Evolutionary conservation across 1,284 basidiomycete genomes (phyloP).

Genomic region (Melampsora larici-populina): DNA sequence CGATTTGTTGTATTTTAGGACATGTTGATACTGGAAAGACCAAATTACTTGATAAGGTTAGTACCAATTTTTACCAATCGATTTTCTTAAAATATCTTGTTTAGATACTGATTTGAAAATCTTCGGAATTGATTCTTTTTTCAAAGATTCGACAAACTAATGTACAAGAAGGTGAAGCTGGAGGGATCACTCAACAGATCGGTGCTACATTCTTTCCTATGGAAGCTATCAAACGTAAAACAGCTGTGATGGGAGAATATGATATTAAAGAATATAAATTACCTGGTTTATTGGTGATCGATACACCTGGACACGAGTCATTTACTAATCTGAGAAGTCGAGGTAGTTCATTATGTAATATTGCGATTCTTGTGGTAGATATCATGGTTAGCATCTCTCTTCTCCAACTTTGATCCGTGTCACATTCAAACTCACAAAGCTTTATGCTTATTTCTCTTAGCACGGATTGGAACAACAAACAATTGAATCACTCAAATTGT

Average conservation of each 20-base stretch:
- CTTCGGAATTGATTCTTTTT: constrained; percentile 5
- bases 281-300: constrained; percentile 92
- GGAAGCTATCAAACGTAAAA: constrained; percentile 92
- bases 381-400: constrained; percentile 72
- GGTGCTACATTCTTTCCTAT: constrained; percentile 99
- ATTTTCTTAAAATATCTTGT: constrained; percentile 5
- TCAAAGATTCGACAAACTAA: constrained; percentile 95
- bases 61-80: constrained; percentile 41
- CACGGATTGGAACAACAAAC: constrained; percentile 98
- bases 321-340: constrained; percentile 96
- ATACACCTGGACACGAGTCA: constrained; percentile 99
- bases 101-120: neutral
- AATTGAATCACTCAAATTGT: constrained; percentile 85
- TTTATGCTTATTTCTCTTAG: constrained; percentile 54
- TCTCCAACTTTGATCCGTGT: neutral
- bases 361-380: constrained; percentile 97
- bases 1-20: constrained; percentile 98
- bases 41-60: constrained; percentile 90
- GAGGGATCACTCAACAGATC: constrained; percentile 99
- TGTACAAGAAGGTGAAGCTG: constrained; percentile 98
- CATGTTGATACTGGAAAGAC: constrained; percentile 99
- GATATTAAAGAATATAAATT: constrained; percentile 88
- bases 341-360: constrained; percentile 97
- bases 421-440: neutral
- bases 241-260: constrained; percentile 81